Percentiles rank a stretch among this genome's conserved stretches.
Evolutionary conservation across 2,329 filamentous ascomycete species (phyloP).

Genomic region (Venturia nashicola): DNA sequence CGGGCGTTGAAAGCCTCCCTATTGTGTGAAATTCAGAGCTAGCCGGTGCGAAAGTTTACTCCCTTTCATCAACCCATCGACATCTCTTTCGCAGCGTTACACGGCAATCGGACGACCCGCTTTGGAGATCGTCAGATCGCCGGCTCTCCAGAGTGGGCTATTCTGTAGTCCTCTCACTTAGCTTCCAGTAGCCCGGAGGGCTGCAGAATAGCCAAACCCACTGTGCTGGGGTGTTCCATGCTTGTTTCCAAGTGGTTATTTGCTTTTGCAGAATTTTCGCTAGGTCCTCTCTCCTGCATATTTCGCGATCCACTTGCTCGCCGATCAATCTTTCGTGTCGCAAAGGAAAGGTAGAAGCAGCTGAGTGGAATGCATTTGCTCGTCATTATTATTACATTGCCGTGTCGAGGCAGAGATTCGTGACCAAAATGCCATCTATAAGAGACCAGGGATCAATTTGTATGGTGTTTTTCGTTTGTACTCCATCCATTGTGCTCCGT

Average conservation of each 20-base stretch:
- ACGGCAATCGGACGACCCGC: not conserved
- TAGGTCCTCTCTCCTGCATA: not conserved
- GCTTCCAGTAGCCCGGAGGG: no score
- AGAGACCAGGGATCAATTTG: slow-evolving; percentile 8
- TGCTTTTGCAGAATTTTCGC: not conserved
- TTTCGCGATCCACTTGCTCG: not conserved
- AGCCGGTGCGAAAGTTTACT: no score
- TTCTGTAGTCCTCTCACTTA: no score
- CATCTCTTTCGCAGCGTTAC: not conserved
- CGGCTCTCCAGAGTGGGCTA: not conserved
- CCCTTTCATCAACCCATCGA: no score
- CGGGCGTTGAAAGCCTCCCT: no score
- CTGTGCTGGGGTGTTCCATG: no score
- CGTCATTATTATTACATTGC: not conserved
- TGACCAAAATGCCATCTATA: not conserved
- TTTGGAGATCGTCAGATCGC: not conserved
- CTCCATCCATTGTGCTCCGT: slow-evolving; percentile 9
- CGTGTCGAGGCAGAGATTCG: not conserved
- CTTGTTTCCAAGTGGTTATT: not conserved
- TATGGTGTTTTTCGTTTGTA: slow-evolving; percentile 11
- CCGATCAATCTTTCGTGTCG: not conserved
- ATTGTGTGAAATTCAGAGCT: no score
- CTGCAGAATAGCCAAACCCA: no score
- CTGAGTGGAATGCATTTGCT: not conserved
- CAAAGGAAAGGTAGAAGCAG: not conserved